Evolutionary conservation across 83 land plant genomes (phyloP).

Genomic region (Larix sibirica): DNA sequence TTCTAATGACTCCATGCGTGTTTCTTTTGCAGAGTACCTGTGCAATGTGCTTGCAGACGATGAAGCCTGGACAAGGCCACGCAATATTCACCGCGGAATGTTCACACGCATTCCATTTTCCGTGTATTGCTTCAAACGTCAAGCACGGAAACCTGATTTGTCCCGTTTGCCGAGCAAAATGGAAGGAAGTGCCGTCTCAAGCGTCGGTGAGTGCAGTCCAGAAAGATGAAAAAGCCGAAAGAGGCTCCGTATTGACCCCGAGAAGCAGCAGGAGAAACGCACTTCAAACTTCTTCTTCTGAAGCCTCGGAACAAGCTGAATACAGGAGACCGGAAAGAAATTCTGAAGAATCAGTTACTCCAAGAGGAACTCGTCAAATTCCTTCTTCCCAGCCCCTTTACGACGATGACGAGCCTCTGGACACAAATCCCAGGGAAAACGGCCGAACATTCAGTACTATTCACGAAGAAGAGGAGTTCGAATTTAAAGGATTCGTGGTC

Average conservation of each 20-base stretch:
- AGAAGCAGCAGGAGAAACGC: background rate
- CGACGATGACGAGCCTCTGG: slow-evolving; percentile 74
- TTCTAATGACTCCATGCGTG: background rate
- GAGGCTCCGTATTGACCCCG: background rate
- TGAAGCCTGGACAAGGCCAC: slow-evolving; percentile 72
- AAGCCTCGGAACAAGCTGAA: background rate
- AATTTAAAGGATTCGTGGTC: slow-evolving; percentile 50
- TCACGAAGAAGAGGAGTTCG: slow-evolving; percentile 38
- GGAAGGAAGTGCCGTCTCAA: slow-evolving; percentile 66
- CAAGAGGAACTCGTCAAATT: slow-evolving; percentile 10
- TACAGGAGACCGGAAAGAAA: background rate
- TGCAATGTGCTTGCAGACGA: slow-evolving; percentile 70
- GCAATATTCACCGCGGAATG: slow-evolving; percentile 94
- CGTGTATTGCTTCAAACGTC: slow-evolving; percentile 71
- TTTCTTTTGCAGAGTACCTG: slow-evolving; percentile 37
- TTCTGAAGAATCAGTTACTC: slow-evolving; percentile 16
- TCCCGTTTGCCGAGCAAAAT: slow-evolving; percentile 70
- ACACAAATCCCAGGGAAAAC: slow-evolving; percentile 22
- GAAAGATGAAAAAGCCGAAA: background rate
- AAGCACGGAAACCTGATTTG: slow-evolving; percentile 57
- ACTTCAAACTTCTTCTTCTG: background rate
- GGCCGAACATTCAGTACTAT: slow-evolving; percentile 52
- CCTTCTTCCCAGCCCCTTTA: slow-evolving; percentile 28
- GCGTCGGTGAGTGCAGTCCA: slow-evolving; percentile 8
- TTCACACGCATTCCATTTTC: slow-evolving; percentile 87